A percentile compares a stretch with the other conserved stretches of the same genome.
These are phyloP conservation scores for Nakataea oryzae DNA, from an alignment of 2,329 filamentous ascomycete genomes.

Conservation along the genomic window DNA sequence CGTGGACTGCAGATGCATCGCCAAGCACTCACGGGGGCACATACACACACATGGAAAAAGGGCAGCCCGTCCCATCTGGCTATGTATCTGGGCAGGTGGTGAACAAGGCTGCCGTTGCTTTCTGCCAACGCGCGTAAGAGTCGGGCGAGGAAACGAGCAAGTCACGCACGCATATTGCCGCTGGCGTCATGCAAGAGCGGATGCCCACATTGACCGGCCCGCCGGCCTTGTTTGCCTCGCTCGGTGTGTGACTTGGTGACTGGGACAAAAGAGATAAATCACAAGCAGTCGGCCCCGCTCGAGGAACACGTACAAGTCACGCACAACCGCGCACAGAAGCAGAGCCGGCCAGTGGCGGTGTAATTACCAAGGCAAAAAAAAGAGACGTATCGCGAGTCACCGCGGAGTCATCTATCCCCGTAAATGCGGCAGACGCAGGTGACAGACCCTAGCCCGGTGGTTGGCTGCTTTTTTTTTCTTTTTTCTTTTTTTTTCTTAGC, in stretches of 20 bases:
- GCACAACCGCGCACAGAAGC: neutral
- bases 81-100: too few species aligned
- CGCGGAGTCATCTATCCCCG: neutral
- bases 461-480: too few species aligned
- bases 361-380: neutral
- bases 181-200: neutral
- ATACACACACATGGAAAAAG: too few species aligned
- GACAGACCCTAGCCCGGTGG: too few species aligned
- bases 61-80: too few species aligned
- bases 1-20: too few species aligned
- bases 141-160: neutral
- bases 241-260: neutral
- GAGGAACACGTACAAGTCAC: neutral
- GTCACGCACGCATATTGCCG: neutral
- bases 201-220: neutral
- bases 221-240: neutral
- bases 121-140: neutral
- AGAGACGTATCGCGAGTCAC: neutral
- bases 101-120: neutral
- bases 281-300: neutral
- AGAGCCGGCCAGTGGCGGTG: neutral
- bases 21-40: too few species aligned
- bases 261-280: neutral
- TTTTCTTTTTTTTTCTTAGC: too few species aligned
- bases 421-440: too few species aligned